phyloP scores from a whole-genome alignment of 148 eudicot genomes.

The Chenopodium quinoa region DNA sequence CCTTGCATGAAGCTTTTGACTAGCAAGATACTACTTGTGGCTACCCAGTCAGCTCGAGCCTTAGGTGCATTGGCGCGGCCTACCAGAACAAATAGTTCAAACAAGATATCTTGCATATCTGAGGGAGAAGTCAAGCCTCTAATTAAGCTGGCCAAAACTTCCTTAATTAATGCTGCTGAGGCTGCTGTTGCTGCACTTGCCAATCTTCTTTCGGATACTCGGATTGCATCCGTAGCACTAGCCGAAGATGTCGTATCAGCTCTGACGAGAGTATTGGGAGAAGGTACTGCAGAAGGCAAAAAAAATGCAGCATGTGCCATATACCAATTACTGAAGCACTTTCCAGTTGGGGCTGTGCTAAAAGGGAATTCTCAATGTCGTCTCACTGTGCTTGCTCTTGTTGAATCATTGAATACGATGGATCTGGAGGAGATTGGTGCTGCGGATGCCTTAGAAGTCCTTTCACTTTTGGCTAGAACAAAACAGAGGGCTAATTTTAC shows the following conservation, averaged over 20 bases:
- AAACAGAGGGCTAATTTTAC: slow-evolving; percentile 46
- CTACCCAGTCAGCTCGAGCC: slow-evolving; percentile 81
- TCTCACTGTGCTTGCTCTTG: slow-evolving; percentile 61
- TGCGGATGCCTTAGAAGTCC: slow-evolving; percentile 62
- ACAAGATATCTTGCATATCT: slow-evolving; percentile 57
- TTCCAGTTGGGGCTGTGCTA: slow-evolving; percentile 62
- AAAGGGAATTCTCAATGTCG: slow-evolving; percentile 58
- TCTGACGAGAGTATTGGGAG: slow-evolving; percentile 58
- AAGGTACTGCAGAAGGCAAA: slow-evolving; percentile 74
- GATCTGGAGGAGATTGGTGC: slow-evolving; percentile 57
- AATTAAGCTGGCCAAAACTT: slow-evolving; percentile 74
- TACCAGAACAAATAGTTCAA: slow-evolving; percentile 43
- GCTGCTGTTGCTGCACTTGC: slow-evolving; percentile 81
- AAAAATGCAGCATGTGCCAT: slow-evolving; percentile 68
- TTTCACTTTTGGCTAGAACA: slow-evolving; percentile 57
- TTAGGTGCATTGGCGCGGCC: slow-evolving; percentile 73
- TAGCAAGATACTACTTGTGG: slow-evolving; percentile 66
- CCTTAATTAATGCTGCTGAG: slow-evolving; percentile 67
- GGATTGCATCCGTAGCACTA: slow-evolving; percentile 70
- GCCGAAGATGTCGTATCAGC: slow-evolving; percentile 80
- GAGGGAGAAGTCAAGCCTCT: slow-evolving; percentile 75
- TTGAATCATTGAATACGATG: slow-evolving; percentile 52
- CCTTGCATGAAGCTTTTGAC: slow-evolving; percentile 80
- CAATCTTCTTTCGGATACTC: slow-evolving; percentile 65
- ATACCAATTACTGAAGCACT: slow-evolving; percentile 60